These are phyloP conservation scores for Daldinia sp. DNA, from an alignment of 2,329 filamentous ascomycete species.

Conservation along the genomic window DNA sequence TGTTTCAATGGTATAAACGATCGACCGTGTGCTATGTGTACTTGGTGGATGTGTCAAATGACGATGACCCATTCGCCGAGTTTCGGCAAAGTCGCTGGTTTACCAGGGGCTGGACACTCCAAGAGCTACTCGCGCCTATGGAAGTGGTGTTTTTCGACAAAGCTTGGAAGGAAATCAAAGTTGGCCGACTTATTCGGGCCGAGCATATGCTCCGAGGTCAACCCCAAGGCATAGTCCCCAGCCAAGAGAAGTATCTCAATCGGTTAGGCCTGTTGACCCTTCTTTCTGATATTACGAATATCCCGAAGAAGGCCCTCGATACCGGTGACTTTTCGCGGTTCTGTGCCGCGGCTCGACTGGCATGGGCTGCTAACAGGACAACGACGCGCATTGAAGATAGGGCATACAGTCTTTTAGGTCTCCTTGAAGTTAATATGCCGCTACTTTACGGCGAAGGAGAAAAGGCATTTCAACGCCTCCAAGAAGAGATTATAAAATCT, in stretches of 20 bases:
- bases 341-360: slow-evolving; percentile 23
- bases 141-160: slow-evolving; percentile 11
- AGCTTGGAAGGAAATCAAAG: slow-evolving; percentile 4
- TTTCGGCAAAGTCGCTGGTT: slow-evolving; percentile 27
- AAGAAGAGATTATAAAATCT: slow-evolving; percentile 26
- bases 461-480: slow-evolving; percentile 17
- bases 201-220: not conserved
- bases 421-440: slow-evolving; percentile 35
- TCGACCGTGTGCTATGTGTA: slow-evolving; percentile 25
- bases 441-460: slow-evolving; percentile 30
- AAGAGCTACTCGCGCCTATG: slow-evolving; percentile 28
- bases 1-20: slow-evolving; percentile 31
- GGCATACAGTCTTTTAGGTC: slow-evolving; percentile 31
- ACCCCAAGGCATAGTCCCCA: too few relatives aligned
- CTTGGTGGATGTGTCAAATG: slow-evolving; percentile 18
- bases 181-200: slow-evolving; percentile 6
- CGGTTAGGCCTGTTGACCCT: slow-evolving; percentile 12
- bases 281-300: slow-evolving; percentile 23
- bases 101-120: slow-evolving; percentile 30
- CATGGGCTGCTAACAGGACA: slow-evolving; percentile 26
- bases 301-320: slow-evolving; percentile 11
- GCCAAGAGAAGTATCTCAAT: slow-evolving; percentile 4
- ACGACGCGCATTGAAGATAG: slow-evolving; percentile 30
- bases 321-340: slow-evolving; percentile 17
- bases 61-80: slow-evolving; percentile 6